Conservation (phyloP, 116 monocot genomes). For the Zostera marina region DNA sequence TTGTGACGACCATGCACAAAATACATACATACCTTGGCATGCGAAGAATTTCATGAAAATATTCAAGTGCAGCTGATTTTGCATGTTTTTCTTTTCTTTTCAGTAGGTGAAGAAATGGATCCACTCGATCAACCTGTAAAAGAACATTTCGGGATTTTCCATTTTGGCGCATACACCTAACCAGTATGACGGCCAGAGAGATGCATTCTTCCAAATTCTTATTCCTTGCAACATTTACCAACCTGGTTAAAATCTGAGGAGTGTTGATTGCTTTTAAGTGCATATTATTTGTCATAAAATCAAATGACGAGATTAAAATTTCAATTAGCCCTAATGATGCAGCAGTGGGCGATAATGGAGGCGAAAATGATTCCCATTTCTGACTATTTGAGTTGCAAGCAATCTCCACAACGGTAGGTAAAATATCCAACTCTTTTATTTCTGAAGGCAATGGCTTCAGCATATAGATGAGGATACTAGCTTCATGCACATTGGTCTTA, state of each 20-base stretch:
- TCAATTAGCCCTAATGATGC: conserved; percentile 88
- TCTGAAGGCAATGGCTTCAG: conserved; percentile 78
- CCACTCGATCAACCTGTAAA: conserved; percentile 64
- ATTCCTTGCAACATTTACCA: conserved; percentile 63
- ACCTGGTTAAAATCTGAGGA: conserved; percentile 50
- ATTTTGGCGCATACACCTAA: conserved; percentile 78
- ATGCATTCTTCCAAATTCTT: conserved; percentile 62
- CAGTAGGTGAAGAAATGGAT: conserved; percentile 67
- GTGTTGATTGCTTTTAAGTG: conserved; percentile 57
- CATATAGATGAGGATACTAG: conserved; percentile 70
- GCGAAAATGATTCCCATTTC: conserved; percentile 18
- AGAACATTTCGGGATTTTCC: conserved; percentile 81
- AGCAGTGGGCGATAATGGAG: conserved; percentile 60
- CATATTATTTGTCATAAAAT: conserved; percentile 74
- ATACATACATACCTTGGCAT: conserved; percentile 55
- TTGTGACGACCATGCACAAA: not conserved
- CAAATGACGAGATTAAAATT: conserved; percentile 70
- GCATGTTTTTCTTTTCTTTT: conserved; percentile 34
- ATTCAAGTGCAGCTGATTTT: conserved; percentile 76
- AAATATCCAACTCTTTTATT: conserved; percentile 60
- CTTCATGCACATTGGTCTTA: conserved; percentile 69
- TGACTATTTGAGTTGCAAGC: conserved; percentile 44
- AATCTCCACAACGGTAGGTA: conserved; percentile 62
- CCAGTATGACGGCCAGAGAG: conserved; percentile 61
- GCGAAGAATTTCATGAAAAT: conserved; percentile 81